Evolutionary conservation across 1,139 yeast species (phyloP).

Genomic region (Arxiozyma bovina): DNA sequence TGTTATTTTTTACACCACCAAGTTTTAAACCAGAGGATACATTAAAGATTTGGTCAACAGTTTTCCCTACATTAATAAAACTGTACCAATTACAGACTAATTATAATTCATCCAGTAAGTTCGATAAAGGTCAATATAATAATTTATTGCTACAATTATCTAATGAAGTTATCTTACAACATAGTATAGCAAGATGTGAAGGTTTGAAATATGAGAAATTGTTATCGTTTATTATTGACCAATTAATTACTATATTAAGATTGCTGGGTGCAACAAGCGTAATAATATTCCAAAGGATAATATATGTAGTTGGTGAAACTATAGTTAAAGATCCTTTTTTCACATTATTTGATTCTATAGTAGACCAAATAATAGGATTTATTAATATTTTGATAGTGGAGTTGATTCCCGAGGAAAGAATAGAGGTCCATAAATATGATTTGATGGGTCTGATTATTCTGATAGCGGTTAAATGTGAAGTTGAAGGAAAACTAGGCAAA

Average conservation of each 20-base stretch:
- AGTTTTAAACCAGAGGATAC: constrained; percentile 16
- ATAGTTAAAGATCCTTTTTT: constrained; percentile 24
- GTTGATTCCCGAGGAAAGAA: constrained; percentile 16
- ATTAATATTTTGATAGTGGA: constrained; percentile 10
- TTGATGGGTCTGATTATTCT: constrained; percentile 19
- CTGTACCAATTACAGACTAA: constrained; percentile 16
- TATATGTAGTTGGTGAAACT: constrained; percentile 25
- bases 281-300: constrained; percentile 18
- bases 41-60: constrained; percentile 14
- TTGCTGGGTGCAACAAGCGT: constrained; percentile 11
- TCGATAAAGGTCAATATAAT: neutral
- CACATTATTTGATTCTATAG: constrained; percentile 15
- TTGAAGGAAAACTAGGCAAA: constrained; percentile 20
- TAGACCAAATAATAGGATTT: constrained; percentile 12
- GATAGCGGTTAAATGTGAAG: constrained; percentile 19
- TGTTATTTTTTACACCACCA: constrained; percentile 28
- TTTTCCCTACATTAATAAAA: constrained; percentile 20
- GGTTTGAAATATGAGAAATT: constrained; percentile 18
- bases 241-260: constrained; percentile 5
- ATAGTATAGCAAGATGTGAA: constrained; percentile 20
- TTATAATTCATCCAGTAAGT: neutral
- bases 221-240: constrained; percentile 12
- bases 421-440: constrained; percentile 22
- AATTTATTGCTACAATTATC: constrained; percentile 9
- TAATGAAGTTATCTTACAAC: constrained; percentile 21